These are phyloP conservation scores for Jamesozyma piceae DNA, from an alignment of 805 yeast species.

Conservation along the genomic window DNA sequence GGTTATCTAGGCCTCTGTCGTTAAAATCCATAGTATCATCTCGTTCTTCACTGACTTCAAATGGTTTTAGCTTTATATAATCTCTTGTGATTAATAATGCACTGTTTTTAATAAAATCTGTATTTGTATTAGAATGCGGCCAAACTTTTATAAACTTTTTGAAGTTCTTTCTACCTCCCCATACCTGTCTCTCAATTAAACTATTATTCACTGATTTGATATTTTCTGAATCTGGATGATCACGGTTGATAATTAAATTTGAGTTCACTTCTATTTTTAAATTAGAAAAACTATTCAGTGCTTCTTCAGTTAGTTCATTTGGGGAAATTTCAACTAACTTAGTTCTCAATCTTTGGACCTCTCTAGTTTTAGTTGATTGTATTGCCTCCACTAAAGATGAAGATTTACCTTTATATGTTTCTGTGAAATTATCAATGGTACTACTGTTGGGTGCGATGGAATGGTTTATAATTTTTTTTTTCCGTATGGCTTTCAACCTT, in stretches of 20 bases:
- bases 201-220: not conserved
- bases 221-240: not conserved
- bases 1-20: not conserved
- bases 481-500: too few species aligned
- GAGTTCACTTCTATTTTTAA: constrained; percentile 31
- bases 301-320: constrained; percentile 24
- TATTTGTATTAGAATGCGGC: constrained; percentile 9
- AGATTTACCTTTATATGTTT: not conserved
- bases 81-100: constrained; percentile 28
- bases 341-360: constrained; percentile 21
- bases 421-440: not conserved
- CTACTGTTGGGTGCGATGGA: too few species aligned
- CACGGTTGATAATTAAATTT: constrained; percentile 11
- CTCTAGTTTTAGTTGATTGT: constrained; percentile 25
- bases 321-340: constrained; percentile 20
- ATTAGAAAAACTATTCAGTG: constrained; percentile 26
- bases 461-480: too few species aligned
- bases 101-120: constrained; percentile 11
- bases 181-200: constrained; percentile 8
- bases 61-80: constrained; percentile 26
- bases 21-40: not conserved
- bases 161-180: constrained; percentile 33
- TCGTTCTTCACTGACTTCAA: constrained; percentile 8
- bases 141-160: constrained; percentile 32
- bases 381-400: constrained; percentile 26